Evolutionary conservation across 2,329 filamentous ascomycete species (phyloP).

Genomic region (Microcyclosporella mali): DNA sequence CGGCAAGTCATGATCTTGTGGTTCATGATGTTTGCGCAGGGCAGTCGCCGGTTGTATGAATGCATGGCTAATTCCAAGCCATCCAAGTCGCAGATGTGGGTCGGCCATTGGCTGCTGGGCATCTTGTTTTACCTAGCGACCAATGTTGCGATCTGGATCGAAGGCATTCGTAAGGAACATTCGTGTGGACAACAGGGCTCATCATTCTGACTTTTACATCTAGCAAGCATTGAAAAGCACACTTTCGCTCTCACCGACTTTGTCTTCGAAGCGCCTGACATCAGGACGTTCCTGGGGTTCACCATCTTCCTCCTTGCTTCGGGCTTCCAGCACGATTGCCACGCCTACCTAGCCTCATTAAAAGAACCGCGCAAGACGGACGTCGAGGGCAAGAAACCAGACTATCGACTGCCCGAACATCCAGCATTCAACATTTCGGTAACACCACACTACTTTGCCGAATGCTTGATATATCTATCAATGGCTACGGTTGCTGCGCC

Average conservation of each 20-base stretch:
- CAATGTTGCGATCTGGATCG: slow-evolving; percentile 74
- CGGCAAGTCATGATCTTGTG: slow-evolving; percentile 62
- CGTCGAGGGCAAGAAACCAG: slow-evolving; percentile 33
- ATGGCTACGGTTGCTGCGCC: slow-evolving; percentile 71
- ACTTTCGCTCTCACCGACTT: slow-evolving; percentile 33
- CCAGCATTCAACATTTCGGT: slow-evolving; percentile 66
- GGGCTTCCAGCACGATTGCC: slow-evolving; percentile 60
- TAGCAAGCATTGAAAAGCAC: slow-evolving; percentile 32
- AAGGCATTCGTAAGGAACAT: slow-evolving; percentile 59
- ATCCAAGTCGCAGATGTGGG: slow-evolving; percentile 73
- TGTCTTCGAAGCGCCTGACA: slow-evolving; percentile 36
- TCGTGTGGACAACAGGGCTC: neutral
- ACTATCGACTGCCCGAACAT: slow-evolving; percentile 74
- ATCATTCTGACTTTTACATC: slow-evolving; percentile 3
- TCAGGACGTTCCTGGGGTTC: slow-evolving; percentile 52
- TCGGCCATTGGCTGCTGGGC: slow-evolving; percentile 75
- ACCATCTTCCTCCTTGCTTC: slow-evolving; percentile 65
- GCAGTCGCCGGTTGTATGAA: slow-evolving; percentile 69
- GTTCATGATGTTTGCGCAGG: slow-evolving; percentile 70
- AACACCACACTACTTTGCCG: slow-evolving; percentile 87
- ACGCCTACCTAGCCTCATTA: slow-evolving; percentile 42
- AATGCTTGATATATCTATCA: slow-evolving; percentile 77
- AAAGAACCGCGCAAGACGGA: slow-evolving; percentile 14
- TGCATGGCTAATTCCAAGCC: slow-evolving; percentile 59
- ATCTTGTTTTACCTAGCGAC: slow-evolving; percentile 69